Percentiles rank a stretch among this genome's conserved stretches.
These are phyloP conservation scores for Rhizomucor miehei DNA, from an alignment of 371 early-diverging fungal species.

Conservation along the genomic window DNA sequence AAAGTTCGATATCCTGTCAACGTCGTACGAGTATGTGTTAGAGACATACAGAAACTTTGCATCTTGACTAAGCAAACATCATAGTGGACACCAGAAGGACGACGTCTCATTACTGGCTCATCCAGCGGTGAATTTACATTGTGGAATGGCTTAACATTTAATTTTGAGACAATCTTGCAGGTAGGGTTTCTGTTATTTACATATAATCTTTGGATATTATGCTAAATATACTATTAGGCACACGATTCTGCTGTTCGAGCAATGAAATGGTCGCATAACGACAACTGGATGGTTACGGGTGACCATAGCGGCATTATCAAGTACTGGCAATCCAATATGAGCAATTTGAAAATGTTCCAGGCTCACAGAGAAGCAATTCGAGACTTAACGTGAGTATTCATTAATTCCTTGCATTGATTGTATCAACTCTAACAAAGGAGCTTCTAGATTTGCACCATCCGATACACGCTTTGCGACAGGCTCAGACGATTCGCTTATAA, in stretches of 20 bases:
- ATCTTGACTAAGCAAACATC: constrained; percentile 1
- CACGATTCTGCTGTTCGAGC: constrained; percentile 94
- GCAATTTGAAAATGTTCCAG: constrained; percentile 91
- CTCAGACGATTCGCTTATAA: constrained; percentile 97
- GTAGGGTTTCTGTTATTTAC: constrained; percentile 31
- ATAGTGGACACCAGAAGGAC: constrained; percentile 99
- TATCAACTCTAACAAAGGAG: background rate
- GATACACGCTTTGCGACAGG: constrained; percentile 98
- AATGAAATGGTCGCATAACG: constrained; percentile 98
- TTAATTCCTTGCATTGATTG: background rate
- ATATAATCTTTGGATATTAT: background rate
- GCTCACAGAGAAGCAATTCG: constrained; percentile 95
- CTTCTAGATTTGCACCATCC: constrained; percentile 42
- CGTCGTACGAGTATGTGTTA: constrained; percentile 73
- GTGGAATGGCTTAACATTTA: constrained; percentile 99
- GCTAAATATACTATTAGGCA: constrained; percentile 53
- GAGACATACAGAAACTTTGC: background rate
- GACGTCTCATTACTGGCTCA: constrained; percentile 96
- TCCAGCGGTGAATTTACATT: constrained; percentile 99
- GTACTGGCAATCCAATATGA: constrained; percentile 99
- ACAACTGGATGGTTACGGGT: constrained; percentile 95
- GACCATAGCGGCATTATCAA: constrained; percentile 97
- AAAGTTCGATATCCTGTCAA: constrained; percentile 97
- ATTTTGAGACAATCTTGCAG: constrained; percentile 99
- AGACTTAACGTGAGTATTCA: constrained; percentile 70